These are phyloP conservation scores for Geotrichum restrictum DNA, from an alignment of 1,139 yeast species.

Conservation along the genomic window DNA sequence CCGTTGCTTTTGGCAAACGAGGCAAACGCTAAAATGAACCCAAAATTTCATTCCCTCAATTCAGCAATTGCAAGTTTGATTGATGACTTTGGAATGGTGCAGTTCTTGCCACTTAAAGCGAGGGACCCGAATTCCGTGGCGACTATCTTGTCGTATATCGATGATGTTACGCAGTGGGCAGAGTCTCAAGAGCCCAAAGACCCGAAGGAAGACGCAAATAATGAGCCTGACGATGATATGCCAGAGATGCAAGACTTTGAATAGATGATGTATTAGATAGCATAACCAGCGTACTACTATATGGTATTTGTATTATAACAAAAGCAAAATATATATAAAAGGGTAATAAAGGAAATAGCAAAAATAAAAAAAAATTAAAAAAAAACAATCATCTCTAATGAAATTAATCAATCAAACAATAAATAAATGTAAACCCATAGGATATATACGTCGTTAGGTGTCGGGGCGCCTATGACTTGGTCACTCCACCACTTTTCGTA, in stretches of 20 bases:
- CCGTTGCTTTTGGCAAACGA: slow-evolving; percentile 64
- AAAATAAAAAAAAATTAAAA: neutral
- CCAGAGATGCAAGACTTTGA: slow-evolving; percentile 13
- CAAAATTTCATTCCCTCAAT: slow-evolving; percentile 70
- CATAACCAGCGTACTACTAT: no score
- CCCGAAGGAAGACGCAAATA: slow-evolving; percentile 76
- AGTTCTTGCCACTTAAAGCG: slow-evolving; percentile 85
- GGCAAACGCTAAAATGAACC: slow-evolving; percentile 55
- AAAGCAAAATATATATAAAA: neutral
- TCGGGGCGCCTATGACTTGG: neutral
- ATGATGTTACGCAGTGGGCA: slow-evolving; percentile 96
- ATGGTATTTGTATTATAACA: neutral
- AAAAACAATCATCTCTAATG: no score
- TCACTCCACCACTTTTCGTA: neutral
- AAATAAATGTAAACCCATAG: neutral
- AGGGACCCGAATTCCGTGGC: slow-evolving; percentile 74
- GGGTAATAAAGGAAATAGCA: neutral
- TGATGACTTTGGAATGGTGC: slow-evolving; percentile 98
- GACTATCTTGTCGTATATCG: slow-evolving; percentile 84
- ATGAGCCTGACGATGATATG: slow-evolving; percentile 43
- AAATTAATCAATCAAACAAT: neutral
- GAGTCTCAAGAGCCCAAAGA: slow-evolving; percentile 96
- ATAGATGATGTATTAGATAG: neutral
- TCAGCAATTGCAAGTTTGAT: slow-evolving; percentile 73
- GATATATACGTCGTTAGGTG: no score